A percentile compares a stretch with the other conserved stretches of the same genome.
Evolutionary conservation across 176 grass and related monocot genomes (phyloP).

Genomic region (Avena eriantha): DNA sequence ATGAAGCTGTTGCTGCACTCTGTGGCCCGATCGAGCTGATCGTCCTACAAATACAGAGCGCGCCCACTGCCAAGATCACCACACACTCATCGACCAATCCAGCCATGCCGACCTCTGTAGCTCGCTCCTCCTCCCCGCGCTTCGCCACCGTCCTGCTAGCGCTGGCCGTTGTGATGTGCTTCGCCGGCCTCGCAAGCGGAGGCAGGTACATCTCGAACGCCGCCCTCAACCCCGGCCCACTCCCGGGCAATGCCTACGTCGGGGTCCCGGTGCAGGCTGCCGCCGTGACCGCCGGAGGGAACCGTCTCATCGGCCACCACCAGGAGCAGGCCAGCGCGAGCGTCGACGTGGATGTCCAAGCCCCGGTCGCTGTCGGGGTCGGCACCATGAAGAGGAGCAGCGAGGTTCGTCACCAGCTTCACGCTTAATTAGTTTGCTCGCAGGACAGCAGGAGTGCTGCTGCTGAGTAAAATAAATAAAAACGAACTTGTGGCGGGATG

Average conservation of each 20-base stretch:
- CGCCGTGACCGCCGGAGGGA: not conserved
- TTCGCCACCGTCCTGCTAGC: not conserved
- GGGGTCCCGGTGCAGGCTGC: not conserved
- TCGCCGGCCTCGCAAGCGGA: not conserved
- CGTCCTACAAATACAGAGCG: not conserved
- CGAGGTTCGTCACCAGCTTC: not conserved
- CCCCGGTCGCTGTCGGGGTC: not conserved
- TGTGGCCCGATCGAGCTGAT: not conserved
- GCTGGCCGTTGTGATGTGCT: not conserved
- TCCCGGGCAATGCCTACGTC: not conserved
- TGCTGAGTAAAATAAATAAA: not conserved
- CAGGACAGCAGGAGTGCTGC: too few species aligned
- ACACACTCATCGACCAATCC: not conserved
- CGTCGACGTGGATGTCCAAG: not conserved
- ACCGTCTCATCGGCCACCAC: not conserved
- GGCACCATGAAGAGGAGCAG: not conserved
- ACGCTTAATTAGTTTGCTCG: not conserved
- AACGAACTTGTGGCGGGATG: not conserved
- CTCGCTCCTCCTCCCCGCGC: not conserved
- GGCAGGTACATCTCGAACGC: not conserved
- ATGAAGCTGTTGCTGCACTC: not conserved
- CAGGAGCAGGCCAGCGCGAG: not conserved
- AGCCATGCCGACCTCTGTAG: not conserved
- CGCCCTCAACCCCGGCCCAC: not conserved
- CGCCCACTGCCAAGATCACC: not conserved